phyloP scores from a whole-genome alignment of 371 early-diverging fungal genomes.

The Apophysomyces variabilis region DNA sequence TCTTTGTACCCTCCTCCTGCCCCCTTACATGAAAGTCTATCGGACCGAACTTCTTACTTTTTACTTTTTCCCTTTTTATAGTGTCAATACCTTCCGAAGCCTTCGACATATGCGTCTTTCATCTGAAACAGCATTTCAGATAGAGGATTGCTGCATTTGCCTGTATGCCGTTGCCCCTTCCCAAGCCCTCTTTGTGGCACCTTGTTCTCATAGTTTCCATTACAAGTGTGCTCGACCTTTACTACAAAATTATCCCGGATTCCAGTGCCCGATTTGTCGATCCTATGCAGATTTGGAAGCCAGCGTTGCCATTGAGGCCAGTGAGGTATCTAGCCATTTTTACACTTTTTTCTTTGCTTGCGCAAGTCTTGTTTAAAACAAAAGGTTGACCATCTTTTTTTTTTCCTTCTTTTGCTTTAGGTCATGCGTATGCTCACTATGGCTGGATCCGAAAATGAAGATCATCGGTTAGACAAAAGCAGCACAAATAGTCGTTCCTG shows the following conservation, averaged over 20 bases:
- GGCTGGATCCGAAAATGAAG: not conserved
- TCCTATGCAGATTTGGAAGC: conserved; percentile 91
- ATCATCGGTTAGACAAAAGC: not conserved
- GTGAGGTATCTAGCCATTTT: conserved; percentile 24
- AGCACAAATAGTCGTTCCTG: not conserved
- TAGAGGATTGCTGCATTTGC: conserved; percentile 94
- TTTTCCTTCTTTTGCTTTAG: not conserved
- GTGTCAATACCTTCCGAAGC: conserved; percentile 21
- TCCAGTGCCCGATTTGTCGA: conserved; percentile 93
- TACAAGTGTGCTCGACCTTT: conserved; percentile 89
- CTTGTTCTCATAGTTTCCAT: conserved; percentile 95
- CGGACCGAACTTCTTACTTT: not conserved
- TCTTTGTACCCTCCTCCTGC: not conserved
- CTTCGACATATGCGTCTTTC: conserved; percentile 15
- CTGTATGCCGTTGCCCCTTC: conserved; percentile 85
- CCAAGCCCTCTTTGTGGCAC: conserved; percentile 94
- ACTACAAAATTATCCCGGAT: conserved; percentile 65
- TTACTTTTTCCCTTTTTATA: not conserved
- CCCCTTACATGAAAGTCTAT: not conserved
- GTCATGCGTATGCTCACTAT: not conserved
- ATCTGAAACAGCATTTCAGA: conserved; percentile 13
- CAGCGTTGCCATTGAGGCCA: conserved; percentile 61
- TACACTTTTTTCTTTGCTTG: not conserved
- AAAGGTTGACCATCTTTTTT: not conserved
- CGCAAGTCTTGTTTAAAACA: not conserved